Base-by-base conservation (phyloP, 768 basidiomycete species). In the Tubosaeta sp. region DNA sequence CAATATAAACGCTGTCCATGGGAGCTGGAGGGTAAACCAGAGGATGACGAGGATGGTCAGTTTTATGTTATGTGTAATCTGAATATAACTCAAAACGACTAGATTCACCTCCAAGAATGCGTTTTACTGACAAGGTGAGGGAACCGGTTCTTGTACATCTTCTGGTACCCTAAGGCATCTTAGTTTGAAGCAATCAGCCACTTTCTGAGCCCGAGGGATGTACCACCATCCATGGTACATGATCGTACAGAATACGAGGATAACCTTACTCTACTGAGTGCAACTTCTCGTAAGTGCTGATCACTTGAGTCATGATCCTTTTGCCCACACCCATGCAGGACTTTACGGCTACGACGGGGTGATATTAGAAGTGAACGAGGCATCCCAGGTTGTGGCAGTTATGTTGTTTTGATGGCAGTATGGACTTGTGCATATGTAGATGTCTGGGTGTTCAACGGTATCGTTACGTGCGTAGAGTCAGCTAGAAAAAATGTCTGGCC, bases 1-100 rank as follows among this genome's bases (percentile, higher is more conserved):
- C 77, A 86, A 12, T 93, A 94, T 65, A 90, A 93, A 61, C 84
- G 92, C 31, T 95, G 93, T 67, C 87, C 84, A 36, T 96, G 93
- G 93, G 83, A 87, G 62, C 78, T 96, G 32, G 85, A 89, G 64
- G 86, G 84, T 4, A 72, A 69, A 45, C 87, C 87, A 22, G 88
- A 90, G 67, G 88, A 89, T 49, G 87, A 90, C 50, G 87, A 90
- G 72, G 87, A 90, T 63, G 86, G 88, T 87, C 54, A 55, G 63
- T 58, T 38, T 40, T 16, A 3, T 22, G n/a, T 27, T 13, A 38
- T 35, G 30, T 21, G 25, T 44, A n/a, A 29, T 48, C 9, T 27
- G n/a, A 27, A 29, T 32, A 4, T 39, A 31, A 47, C 44, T 48
- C n/a, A 56, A 21, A 34, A 21, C 8, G 29, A 8, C 48, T 34